Percentiles rank a stretch among this genome's conserved stretches.
Evolutionary conservation across 805 yeast species (phyloP).

Genomic region (Wickerhamiella australiensis): DNA sequence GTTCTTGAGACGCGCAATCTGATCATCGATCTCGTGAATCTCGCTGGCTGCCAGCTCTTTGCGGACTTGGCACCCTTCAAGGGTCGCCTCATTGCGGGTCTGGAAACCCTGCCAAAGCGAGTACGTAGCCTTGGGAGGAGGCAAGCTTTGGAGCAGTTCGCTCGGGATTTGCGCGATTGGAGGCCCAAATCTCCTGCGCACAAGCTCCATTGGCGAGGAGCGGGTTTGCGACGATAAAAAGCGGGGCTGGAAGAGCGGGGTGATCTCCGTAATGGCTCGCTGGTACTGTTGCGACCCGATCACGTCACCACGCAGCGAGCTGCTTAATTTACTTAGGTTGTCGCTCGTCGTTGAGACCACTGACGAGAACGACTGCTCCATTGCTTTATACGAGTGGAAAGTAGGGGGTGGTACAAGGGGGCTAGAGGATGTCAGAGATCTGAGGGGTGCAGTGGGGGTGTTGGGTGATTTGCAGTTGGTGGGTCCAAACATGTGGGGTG

Average conservation of each 20-base stretch:
- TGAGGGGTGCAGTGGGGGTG: too few relatives aligned
- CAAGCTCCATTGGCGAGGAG: slow-evolving; percentile 28
- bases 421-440: background rate
- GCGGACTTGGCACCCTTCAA: slow-evolving; percentile 48
- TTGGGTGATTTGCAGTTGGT: too few relatives aligned
- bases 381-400: background rate
- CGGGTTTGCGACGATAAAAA: slow-evolving; percentile 26
- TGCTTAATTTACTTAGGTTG: slow-evolving; percentile 29
- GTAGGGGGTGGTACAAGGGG: background rate
- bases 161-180: slow-evolving; percentile 43
- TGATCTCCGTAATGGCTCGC: slow-evolving; percentile 36
- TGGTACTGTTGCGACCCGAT: slow-evolving; percentile 31
- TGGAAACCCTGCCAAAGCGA: slow-evolving; percentile 61
- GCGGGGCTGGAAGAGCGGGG: slow-evolving; percentile 33
- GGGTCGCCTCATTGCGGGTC: slow-evolving; percentile 35
- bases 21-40: slow-evolving; percentile 48
- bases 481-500: too few relatives aligned
- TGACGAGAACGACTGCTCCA: slow-evolving; percentile 27
- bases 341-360: slow-evolving; percentile 31
- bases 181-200: slow-evolving; percentile 23
- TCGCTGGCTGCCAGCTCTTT: slow-evolving; percentile 55
- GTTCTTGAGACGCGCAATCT: slow-evolving; percentile 40
- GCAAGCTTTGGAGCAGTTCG: slow-evolving; percentile 46
- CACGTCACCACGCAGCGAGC: slow-evolving; percentile 29
- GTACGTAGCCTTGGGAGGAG: slow-evolving; percentile 30